Evolutionary conservation across 192 early-diverging fungal species (phyloP), one percentile per base, ranked within the genome.

Genomic region (Coemansia sp.): DNA sequence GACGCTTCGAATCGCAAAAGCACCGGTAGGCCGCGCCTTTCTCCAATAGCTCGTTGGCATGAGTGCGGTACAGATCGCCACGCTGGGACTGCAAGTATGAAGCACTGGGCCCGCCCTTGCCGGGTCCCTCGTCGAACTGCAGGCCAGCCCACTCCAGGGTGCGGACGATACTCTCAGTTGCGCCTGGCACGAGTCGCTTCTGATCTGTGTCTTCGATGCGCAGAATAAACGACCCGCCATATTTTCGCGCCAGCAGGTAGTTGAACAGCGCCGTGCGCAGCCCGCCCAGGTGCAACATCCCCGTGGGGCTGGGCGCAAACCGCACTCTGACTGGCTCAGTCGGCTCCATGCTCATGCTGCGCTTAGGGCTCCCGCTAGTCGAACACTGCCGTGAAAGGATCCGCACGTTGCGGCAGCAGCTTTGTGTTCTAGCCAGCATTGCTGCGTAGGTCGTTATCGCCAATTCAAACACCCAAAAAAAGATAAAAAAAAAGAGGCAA

Each of bases 131-230:
- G 74, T 98, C 94, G 54, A 86, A 91, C 6, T 73, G 55, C 44
- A 98, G 67, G 1, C 93, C 95, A 5, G 92, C 88, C 91, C 93
- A 93, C 8, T 87, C 80, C 27, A 98, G 79, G 16, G 85, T 86
- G 10, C 71, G 66, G 10, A 90, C 69, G n/a, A 96, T 80, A 42
- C 84, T 85, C 15, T 93, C 92, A 9, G 88, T 83, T 4, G 94
- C 91, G 20, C 91, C 93, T 24, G 88, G 86, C 1, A 95, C 92
- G 52, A 87, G 87, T 18, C 93, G 87, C 55, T 86, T 86, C 89
- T 89, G 86, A 80, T 98, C 96, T 2, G 96, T 98, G 77, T 98
- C 96, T 70, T 98, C 96, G 66, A 98, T 95, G 67, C 96, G 88
- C 65, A 98, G 74, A 60, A 97, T 84, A 82, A 96, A 96, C 24